Evolutionary conservation across 352 stramenopile genomes (phyloP), one percentile per base, ranked within the genome.

Genomic region (Phytophthora pluvialis): DNA sequence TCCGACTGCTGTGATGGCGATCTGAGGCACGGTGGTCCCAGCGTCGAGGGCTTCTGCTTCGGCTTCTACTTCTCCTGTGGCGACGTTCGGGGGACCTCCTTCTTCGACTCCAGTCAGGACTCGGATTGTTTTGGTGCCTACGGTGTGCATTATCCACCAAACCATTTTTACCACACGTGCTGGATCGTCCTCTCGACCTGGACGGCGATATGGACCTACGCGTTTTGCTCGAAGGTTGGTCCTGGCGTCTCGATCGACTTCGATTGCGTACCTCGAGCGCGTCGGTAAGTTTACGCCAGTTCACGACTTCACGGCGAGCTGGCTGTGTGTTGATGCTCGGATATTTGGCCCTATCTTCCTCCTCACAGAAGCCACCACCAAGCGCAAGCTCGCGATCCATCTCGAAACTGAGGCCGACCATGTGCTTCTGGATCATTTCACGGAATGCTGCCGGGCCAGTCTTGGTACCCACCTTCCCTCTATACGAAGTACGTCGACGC

Each of bases 401-500:
- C 35, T 78, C 73, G 36, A 83, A 38, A 56, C 76, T 83, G 25
- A 91, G 70, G 0, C 64, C 70, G 26, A 81, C 44, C 82, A 93
- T 93, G 47, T 88, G 79, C 40, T 81, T 88, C 4, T 73, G 65
- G 9, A 93, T 80, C 57, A 93, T 64, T 49, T 91, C 82, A 18
- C 81, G 78, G n/a, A 87, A 71, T 33, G 76, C 66, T 9, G 67
- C 64, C 6, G 70, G 70, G 3, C 70, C 70, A 33, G 73, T 83
- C 46, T 83, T 73, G 18, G 70, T 67, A 6, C 77, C 65, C 8
- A 78, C 48, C 35, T 88, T 88, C 5, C 67, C 64, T 8, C 74
- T 73, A 58, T 90, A 92, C 25, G 81, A 81, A 29, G 71, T 68
- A 39, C 80, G 78, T 9, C 80, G 81, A n/a, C 78, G 81, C 46